Conservation (phyloP, 257 asterid genomes). For the Scutellaria baicalensis region DNA sequence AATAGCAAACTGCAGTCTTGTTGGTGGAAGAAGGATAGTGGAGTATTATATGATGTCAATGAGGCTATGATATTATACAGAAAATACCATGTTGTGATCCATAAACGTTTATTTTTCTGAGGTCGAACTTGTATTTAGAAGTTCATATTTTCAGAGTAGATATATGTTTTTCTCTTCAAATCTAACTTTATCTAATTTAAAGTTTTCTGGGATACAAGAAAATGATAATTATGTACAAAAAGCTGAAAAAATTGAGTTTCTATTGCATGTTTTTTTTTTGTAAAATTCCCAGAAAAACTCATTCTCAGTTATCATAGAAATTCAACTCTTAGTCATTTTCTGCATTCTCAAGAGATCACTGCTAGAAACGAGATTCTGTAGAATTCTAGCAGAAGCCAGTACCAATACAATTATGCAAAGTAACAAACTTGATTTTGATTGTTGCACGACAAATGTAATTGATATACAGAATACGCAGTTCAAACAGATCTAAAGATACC, state of each 20-base stretch:
- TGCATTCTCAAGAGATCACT: background rate
- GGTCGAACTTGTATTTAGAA: no score
- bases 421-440: background rate
- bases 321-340: background rate
- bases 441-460: background rate
- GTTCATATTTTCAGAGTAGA: no score
- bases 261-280: background rate
- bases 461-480: constrained; percentile 1
- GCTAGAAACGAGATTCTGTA: background rate
- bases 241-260: background rate
- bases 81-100: no score
- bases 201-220: background rate
- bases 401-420: background rate
- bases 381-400: background rate
- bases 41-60: no score
- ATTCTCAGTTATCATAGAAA: background rate
- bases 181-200: background rate
- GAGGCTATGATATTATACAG: no score
- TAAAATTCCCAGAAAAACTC: background rate
- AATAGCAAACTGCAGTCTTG: no score
- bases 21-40: no score
- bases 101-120: no score
- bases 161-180: no score
- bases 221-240: background rate
- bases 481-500: background rate